Conservation (phyloP, 257 asterid species). For the Solanum boliviense region DNA sequence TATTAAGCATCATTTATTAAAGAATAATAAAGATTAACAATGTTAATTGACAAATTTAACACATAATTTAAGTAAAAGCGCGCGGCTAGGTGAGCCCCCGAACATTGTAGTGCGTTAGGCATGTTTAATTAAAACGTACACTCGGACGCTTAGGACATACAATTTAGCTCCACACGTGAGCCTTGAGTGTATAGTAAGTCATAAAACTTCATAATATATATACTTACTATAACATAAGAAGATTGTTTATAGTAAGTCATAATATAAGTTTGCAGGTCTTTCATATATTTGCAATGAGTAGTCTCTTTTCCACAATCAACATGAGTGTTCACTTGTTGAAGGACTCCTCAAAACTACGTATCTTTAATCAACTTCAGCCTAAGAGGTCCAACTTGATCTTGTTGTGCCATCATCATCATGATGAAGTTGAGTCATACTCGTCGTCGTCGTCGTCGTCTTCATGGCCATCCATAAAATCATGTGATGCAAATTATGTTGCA, state of each 20-base stretch:
- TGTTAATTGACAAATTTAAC: too few species aligned
- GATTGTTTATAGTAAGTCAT: not conserved
- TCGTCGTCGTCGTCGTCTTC: too few species aligned
- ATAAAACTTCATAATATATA: too few species aligned
- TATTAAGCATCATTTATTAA: not conserved
- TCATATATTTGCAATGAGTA: not conserved
- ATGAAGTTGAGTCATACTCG: not conserved
- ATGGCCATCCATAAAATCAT: constrained; percentile 5
- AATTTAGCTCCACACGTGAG: too few species aligned
- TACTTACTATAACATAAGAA: not conserved
- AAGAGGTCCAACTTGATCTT: not conserved
- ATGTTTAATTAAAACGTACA: too few species aligned
- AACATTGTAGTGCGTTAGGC: too few species aligned
- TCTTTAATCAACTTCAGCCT: not conserved
- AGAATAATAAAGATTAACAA: not conserved
- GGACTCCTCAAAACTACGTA: not conserved
- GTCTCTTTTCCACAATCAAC: not conserved
- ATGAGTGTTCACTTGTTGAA: not conserved
- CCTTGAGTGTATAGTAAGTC: too few species aligned
- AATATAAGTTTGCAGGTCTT: not conserved
- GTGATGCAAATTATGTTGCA: constrained; percentile 23
- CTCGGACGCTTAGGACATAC: too few species aligned
- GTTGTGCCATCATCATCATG: not conserved
- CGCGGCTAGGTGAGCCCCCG: too few species aligned
- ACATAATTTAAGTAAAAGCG: too few species aligned